A percentile compares a stretch with the other conserved stretches of the same genome.
These are phyloP conservation scores for Gliomastix tumulicola DNA, from an alignment of 2,329 filamentous ascomycete genomes.

Conservation along the genomic window DNA sequence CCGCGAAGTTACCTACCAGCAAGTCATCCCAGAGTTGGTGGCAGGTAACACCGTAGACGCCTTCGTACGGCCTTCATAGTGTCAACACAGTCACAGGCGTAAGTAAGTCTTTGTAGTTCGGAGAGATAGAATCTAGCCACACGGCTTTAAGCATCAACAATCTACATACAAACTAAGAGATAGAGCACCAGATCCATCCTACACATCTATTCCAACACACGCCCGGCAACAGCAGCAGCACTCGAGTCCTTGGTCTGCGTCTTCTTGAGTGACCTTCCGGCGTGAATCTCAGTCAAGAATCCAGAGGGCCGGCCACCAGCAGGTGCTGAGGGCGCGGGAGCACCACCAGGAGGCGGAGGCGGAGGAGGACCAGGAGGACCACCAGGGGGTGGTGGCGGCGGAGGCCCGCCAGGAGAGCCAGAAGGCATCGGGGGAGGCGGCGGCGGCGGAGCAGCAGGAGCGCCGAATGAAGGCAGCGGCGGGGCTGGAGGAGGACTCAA, in stretches of 20 bases:
- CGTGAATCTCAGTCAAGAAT: slow-evolving; percentile 76
- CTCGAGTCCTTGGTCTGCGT: slow-evolving; percentile 87
- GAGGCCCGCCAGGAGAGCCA: slow-evolving; percentile 27
- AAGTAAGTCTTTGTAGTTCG: too few relatives aligned
- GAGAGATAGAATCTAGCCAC: too few relatives aligned
- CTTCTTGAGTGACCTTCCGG: slow-evolving; percentile 75
- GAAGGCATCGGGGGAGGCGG: slow-evolving; percentile 24
- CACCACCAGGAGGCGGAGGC: slow-evolving; percentile 36
- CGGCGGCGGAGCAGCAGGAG: slow-evolving; percentile 18
- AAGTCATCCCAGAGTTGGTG: too few relatives aligned
- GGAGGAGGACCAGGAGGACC: slow-evolving; percentile 30
- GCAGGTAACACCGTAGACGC: too few relatives aligned
- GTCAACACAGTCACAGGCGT: too few relatives aligned
- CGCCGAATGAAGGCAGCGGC: slow-evolving; percentile 15
- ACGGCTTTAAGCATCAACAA: too few relatives aligned
- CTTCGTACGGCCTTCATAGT: too few relatives aligned
- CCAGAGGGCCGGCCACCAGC: slow-evolving; percentile 46
- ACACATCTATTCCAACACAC: slow-evolving; percentile 56
- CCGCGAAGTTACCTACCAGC: too few relatives aligned
- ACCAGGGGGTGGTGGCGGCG: slow-evolving; percentile 26
- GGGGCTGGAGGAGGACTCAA: slow-evolving; percentile 18
- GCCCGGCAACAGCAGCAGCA: slow-evolving; percentile 62
- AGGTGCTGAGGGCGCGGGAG: slow-evolving; percentile 35
- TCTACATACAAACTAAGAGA: too few relatives aligned
- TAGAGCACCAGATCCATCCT: too few relatives aligned